Evolutionary conservation across 2,329 filamentous ascomycete species (phyloP), one percentile per base, ranked within the genome.

Genomic region (Tolypocladium endophyticum): DNA sequence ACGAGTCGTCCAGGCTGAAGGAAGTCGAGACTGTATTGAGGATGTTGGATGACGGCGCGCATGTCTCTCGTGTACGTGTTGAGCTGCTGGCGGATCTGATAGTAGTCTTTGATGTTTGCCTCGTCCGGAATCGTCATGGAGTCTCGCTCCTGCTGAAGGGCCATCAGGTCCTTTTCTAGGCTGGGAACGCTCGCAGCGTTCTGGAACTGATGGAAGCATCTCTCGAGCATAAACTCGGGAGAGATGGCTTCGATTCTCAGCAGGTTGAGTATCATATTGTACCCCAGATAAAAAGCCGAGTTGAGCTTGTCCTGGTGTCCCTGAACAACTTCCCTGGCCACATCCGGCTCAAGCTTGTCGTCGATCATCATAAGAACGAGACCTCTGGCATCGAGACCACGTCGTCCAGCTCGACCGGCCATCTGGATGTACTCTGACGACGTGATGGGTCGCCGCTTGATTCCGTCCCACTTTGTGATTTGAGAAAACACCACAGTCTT

Each of bases 311-410:
- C 95, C 73, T 99, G 94, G 70, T 97, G 89, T 65, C 94, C 94
- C 58, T 94, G 91, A 16, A 99, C 94, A 67, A 99, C 97, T 64
- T 90, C 87, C 75, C 96, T 96, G 50, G 94, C 93, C n/a, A 88
- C 87, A 2, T 90, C 86, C 1, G 94, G 94, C 69, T 99, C 94
- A 78, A 99, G 93, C 76, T 94, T 91, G 73, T 95, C 90, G 70
- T 95, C 89, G 63, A 99, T 89, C 93, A 99, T 97, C 91, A 99
- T 97, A 72, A 99, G 97, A 66, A 99, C 94, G 67, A 97, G 95
- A 82, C 94, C 94, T 65, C 94, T 89, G 63, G 97, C 92, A 77
- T 99, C 94, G 59, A 99, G 88, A 76, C 94, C 94, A 85, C 94
- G 87, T 82, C 94, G 90, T 71, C 94, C 94, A 61, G 94, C 94